Conservation (phyloP, 495 filamentous ascomycete genomes). For the Hypoxylon lienhwacheense region DNA sequence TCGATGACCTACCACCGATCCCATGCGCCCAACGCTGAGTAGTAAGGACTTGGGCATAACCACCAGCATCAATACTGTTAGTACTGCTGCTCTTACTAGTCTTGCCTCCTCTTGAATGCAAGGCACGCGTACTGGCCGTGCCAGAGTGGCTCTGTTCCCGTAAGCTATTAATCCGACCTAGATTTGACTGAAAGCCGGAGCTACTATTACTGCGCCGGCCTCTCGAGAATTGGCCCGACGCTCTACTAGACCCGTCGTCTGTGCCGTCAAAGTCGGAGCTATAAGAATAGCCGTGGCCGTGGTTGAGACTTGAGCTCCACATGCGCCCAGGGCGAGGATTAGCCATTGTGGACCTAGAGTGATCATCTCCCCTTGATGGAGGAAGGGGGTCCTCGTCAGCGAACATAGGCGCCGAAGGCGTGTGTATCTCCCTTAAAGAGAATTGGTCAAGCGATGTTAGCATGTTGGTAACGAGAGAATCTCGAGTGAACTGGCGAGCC, state of each 20-base stretch:
- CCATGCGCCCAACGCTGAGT: constrained; percentile 60
- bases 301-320: constrained; percentile 46
- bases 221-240: constrained; percentile 60
- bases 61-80: constrained; percentile 68
- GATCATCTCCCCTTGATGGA: constrained; percentile 30
- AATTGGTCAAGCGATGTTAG: constrained; percentile 85
- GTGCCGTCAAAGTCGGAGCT: constrained; percentile 69
- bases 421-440: constrained; percentile 56
- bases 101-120: constrained; percentile 59
- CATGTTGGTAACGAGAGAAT: constrained; percentile 91
- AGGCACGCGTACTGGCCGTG: constrained; percentile 30
- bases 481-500: constrained; percentile 71
- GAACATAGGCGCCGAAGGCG: constrained; percentile 34
- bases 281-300: constrained; percentile 72
- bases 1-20: constrained; percentile 68
- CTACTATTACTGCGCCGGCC: constrained; percentile 80
- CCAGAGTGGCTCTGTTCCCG: constrained; percentile 49
- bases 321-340: constrained; percentile 29
- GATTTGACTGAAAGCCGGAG: constrained; percentile 65
- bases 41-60: constrained; percentile 56
- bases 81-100: constrained; percentile 73
- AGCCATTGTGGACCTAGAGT: constrained; percentile 32
- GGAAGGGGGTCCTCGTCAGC: constrained; percentile 46
- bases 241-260: constrained; percentile 61
- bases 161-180: constrained; percentile 66